These are phyloP conservation scores for Rosa lucieae DNA, from an alignment of 306 rosid genomes.

Conservation along the genomic window DNA sequence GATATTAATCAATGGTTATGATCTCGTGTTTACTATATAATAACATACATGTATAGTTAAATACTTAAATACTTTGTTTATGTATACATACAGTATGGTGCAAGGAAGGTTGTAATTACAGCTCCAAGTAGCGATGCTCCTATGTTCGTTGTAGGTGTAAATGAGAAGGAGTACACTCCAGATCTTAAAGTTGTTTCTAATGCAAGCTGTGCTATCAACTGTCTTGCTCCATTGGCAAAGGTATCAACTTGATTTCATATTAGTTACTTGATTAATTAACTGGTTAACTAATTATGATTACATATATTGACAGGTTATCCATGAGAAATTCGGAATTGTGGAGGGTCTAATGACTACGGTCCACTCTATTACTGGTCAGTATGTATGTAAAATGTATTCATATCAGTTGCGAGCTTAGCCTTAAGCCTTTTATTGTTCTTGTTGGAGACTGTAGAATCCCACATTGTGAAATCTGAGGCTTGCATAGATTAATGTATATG, in stretches of 20 bases:
- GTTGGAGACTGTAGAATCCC: background rate
- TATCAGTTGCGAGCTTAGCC: background rate
- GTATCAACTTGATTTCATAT: constrained; percentile 20
- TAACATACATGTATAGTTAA: background rate
- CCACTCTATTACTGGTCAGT: constrained; percentile 73
- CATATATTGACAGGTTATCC: constrained; percentile 52
- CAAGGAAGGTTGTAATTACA: constrained; percentile 90
- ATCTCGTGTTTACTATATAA: background rate
- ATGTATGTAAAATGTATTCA: background rate
- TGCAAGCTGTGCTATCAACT: constrained; percentile 95
- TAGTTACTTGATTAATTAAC: background rate
- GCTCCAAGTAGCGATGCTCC: constrained; percentile 96
- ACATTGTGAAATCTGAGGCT: background rate
- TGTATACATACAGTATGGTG: constrained; percentile 46
- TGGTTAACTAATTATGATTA: background rate
- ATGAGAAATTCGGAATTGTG: constrained; percentile 84
- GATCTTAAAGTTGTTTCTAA: constrained; percentile 80
- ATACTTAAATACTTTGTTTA: background rate
- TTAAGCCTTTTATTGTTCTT: background rate
- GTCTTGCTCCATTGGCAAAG: constrained; percentile 97
- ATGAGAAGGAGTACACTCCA: constrained; percentile 84
- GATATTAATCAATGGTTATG: background rate
- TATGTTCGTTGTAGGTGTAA: constrained; percentile 93
- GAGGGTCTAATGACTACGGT: constrained; percentile 97
- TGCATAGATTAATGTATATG: background rate